These are phyloP conservation scores for Aspergillus sergii DNA, from an alignment of 2,329 filamentous ascomycete genomes.

Conservation along the genomic window DNA sequence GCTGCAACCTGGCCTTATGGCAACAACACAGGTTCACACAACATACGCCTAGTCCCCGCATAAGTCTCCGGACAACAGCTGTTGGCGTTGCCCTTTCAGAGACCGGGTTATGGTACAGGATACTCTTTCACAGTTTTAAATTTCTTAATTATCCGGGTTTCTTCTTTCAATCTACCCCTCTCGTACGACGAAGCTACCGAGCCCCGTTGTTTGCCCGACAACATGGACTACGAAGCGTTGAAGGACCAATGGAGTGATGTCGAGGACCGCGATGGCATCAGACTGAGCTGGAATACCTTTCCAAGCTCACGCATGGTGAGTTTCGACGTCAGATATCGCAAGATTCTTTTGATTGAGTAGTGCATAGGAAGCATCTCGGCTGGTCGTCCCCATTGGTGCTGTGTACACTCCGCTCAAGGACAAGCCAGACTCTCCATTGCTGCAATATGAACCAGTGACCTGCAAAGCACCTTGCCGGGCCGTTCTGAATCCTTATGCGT, in stretches of 20 bases:
- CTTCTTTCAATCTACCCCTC: conserved; percentile 21
- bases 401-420: conserved; percentile 96
- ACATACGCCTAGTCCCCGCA: conserved; percentile 34
- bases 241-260: conserved; percentile 97
- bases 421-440: conserved; percentile 79
- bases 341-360: conserved; percentile 31
- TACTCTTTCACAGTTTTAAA: conserved; percentile 20
- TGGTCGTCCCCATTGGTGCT: conserved; percentile 94
- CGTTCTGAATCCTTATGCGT: conserved; percentile 97
- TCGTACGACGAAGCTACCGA: conserved; percentile 30
- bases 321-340: conserved; percentile 21
- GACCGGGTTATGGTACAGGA: conserved; percentile 36
- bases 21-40: conserved; percentile 37
- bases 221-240: conserved; percentile 88
- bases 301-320: conserved; percentile 94
- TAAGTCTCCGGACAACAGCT: conserved; percentile 33
- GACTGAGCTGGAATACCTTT: conserved; percentile 98
- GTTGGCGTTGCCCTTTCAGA: conserved; percentile 32
- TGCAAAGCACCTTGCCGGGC: conserved; percentile 96
- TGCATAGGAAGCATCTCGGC: conserved; percentile 81
- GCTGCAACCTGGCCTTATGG: conserved; percentile 52
- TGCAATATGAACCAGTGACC: conserved; percentile 94
- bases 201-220: conserved; percentile 30
- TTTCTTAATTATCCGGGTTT: conserved; percentile 24
- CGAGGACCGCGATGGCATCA: conserved; percentile 93